phyloP scores from a whole-genome alignment of 2,329 filamentous ascomycete species.

The Botryotinia calthae region DNA sequence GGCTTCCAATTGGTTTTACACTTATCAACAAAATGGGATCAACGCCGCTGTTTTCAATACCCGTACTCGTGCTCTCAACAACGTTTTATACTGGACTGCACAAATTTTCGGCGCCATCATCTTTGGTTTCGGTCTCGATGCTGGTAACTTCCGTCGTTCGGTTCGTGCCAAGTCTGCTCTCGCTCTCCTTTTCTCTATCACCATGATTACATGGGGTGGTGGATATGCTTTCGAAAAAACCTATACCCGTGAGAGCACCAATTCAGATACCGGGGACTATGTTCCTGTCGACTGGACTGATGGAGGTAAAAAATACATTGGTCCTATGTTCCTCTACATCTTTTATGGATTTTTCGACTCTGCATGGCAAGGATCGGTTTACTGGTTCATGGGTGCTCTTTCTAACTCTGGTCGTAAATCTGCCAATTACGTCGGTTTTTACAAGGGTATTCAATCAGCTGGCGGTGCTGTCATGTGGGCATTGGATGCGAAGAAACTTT shows the following conservation, averaged over 20 bases:
- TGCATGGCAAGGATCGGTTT: conserved; percentile 83
- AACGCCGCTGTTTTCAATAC: conserved; percentile 70
- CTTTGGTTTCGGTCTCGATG: conserved; percentile 71
- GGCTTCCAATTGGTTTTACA: conserved; percentile 76
- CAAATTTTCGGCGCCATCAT: conserved; percentile 75
- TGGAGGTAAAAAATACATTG: conserved; percentile 58
- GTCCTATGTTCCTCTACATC: conserved; percentile 84
- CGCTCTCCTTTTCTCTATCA: conserved; percentile 61
- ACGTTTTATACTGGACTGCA: conserved; percentile 72
- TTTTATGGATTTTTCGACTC: conserved; percentile 90
- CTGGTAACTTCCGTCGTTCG: conserved; percentile 56
- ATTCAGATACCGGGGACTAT: conserved; percentile 22
- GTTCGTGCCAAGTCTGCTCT: conserved; percentile 65
- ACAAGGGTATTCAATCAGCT: conserved; percentile 88
- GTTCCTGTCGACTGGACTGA: conserved; percentile 60
- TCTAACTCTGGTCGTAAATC: conserved; percentile 91
- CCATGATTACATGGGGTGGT: conserved; percentile 78
- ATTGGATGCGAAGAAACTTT: conserved; percentile 59
- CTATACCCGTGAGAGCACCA: conserved; percentile 45
- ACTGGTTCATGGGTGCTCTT: conserved; percentile 94
- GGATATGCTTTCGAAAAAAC: conserved; percentile 77
- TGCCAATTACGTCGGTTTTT: conserved; percentile 88
- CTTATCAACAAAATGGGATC: conserved; percentile 74
- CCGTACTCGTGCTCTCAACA: conserved; percentile 74
- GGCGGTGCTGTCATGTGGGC: conserved; percentile 75